phyloP scores from a whole-genome alignment of 2,329 filamentous ascomycete species.

The Fusarium penzigii region DNA sequence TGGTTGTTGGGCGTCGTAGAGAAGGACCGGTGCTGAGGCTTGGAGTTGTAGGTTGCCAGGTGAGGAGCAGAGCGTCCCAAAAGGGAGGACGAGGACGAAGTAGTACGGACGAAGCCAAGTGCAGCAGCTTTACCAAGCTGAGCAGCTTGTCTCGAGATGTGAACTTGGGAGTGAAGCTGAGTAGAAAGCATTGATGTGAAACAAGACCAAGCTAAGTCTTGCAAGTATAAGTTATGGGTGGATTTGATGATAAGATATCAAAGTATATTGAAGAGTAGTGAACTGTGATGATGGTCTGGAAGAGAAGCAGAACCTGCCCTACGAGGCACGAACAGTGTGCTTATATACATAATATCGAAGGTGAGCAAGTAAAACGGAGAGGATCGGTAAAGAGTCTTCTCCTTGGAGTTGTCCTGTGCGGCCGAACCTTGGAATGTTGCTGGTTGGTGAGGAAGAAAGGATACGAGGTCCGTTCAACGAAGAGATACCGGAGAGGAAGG shows the following conservation, averaged over 20 bases:
- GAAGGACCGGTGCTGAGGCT: constrained; percentile 38
- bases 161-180: constrained; percentile 21
- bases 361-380: constrained; percentile 6
- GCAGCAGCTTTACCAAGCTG: constrained; percentile 28
- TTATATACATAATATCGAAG: constrained; percentile 15
- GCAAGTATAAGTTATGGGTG: not conserved
- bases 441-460: no score
- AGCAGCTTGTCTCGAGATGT: constrained; percentile 27
- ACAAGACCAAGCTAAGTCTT: constrained; percentile 11
- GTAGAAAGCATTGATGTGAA: constrained; percentile 30
- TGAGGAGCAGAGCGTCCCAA: constrained; percentile 9
- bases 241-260: not conserved
- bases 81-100: constrained; percentile 16
- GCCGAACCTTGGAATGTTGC: no score
- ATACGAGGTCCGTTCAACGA: no score
- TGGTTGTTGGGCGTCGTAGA: constrained; percentile 49
- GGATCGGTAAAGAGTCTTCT: not conserved
- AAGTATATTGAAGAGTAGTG: constrained; percentile 4
- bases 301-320: constrained; percentile 10
- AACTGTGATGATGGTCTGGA: constrained; percentile 9
- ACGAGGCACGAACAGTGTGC: constrained; percentile 11
- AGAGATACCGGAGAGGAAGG: no score
- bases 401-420: no score
- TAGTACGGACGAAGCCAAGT: constrained; percentile 19
- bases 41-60: constrained; percentile 15